Base-by-base conservation (phyloP, 768 basidiomycete species). In the Collybiopsis luxurians region DNA sequence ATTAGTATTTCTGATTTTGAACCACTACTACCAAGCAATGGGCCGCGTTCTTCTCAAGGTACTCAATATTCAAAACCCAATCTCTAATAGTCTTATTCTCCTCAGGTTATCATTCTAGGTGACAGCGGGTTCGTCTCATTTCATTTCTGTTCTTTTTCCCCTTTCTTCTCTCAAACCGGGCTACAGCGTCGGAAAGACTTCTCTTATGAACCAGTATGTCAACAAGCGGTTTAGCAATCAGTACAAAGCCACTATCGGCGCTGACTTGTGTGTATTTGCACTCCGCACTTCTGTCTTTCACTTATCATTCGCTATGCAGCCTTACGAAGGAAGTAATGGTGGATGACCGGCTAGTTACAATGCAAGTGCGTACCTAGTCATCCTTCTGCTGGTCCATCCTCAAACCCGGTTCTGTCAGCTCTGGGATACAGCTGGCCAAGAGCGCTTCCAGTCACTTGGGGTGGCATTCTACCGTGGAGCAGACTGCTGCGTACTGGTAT, bases 181-280 rank as follows among this genome's bases (percentile, higher is more conserved):
- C 30, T 53, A 17, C 66, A 95, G 95, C 57, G 96, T 98, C 71
- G 96, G 95, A 42, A 98, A 98, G 89, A 98, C 97, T 40, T 98
- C 96, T 27, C 89, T 99, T 66, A 99, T 99, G 97, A 98, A 98
- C 79, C 97, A 99, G 76, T 98, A 97, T 78, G 97, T 99, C 62
- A 98, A 98, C 85, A 98, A 98, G 75, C 90, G 97, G 60, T 99
- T 98, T 75, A 94, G 91, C 73, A 97, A 95, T 76, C 96, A 98
- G 77, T 99, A 99, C 84, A 98, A 98, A 78, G 97, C 97, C 17
- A 98, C 97, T 60, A 96, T 96, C 69, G 94, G 94, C 58, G 94
- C 94, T 58, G 93, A 95, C 82, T 95, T 95, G 92, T 93, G 75
- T 59, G 91, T 81, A 62, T 49, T 48, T 34, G 30, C 24, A 45